These are phyloP conservation scores for Colletotrichum limetticola DNA, from an alignment of 2,329 filamentous ascomycete genomes.

Conservation along the genomic window DNA sequence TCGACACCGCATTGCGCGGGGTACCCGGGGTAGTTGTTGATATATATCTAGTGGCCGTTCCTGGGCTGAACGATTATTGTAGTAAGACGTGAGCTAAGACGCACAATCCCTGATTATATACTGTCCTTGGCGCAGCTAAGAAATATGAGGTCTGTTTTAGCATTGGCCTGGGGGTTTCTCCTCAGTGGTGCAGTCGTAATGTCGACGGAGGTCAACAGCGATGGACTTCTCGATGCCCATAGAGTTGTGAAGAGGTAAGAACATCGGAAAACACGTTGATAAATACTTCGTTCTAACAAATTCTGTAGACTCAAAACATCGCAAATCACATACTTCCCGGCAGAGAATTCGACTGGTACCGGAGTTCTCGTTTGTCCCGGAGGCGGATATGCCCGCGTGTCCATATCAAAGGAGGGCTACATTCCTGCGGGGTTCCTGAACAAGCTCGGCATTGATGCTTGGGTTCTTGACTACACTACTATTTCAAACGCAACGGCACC, in stretches of 20 bases:
- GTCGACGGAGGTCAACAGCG: background rate
- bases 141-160: constrained; percentile 5
- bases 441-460: constrained; percentile 35
- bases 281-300: background rate
- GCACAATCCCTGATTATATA: background rate
- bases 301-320: constrained; percentile 10
- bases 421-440: constrained; percentile 35
- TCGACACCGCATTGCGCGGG: background rate
- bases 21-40: background rate
- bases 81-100: background rate
- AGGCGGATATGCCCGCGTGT: constrained; percentile 34
- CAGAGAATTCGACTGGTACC: constrained; percentile 23
- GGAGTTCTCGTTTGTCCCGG: constrained; percentile 38
- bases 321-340: constrained; percentile 28
- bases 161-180: background rate
- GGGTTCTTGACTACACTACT: constrained; percentile 38
- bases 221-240: background rate
- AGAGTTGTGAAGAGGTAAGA: constrained; percentile 16
- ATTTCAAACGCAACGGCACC: constrained; percentile 32
- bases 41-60: background rate
- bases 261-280: too few species aligned
- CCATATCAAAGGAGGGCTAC: constrained; percentile 33
- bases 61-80: background rate
- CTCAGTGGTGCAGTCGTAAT: background rate
- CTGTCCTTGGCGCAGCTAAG: background rate